Evolutionary conservation across 2,329 filamentous ascomycete species (phyloP), one percentile per base, ranked within the genome.

Genomic region (Metarhizium rileyi): DNA sequence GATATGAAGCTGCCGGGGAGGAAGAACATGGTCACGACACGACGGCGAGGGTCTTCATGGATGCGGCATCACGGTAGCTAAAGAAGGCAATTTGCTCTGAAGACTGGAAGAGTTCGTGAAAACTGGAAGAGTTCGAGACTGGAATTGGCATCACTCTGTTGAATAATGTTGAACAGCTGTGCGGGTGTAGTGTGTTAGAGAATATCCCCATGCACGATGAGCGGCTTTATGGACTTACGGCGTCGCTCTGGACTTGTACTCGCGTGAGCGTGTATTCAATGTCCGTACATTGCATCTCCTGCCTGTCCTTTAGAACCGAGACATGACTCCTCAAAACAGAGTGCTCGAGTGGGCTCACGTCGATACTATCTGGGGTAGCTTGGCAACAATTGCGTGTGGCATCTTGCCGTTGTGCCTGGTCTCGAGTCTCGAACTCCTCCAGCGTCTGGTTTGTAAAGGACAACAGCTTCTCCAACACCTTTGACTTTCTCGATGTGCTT

Each of bases 1-100:
- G 69, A 67, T 16, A 71, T 60, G 47, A 71, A 71, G 49, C 64
- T 71, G 0, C 68, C 68, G 0, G 69, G 69, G 2, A 71, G 59
- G 54, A 71, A 70, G 33, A 71, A 62, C 68, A 71, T 70, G 51
- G 69, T 68, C 20, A 71, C 66, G 20, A 71, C 20, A 71, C 66
- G 20, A 71, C 59, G 18, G 69, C 69, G 22, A 71, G 53, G 7
- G 67, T 70, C 59, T 70, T 71, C 69, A 71, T 71, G 2, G 67
- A 68, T 0, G 66, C 64, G n/a, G 67, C 66, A 48, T 71, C 68
- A 16, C 67, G 65, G 49, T 67, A 64, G 48, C 61, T 68, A 12
- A 61, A 64, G 18, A 61, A 52, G 2, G 66, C 66, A 22, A 69
- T 66, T 45, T 63, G 59, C 5, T 58, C 55, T 2, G 60, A 61